phyloP scores from a whole-genome alignment of 2,329 filamentous ascomycete genomes.

The Botrytis aclada region DNA sequence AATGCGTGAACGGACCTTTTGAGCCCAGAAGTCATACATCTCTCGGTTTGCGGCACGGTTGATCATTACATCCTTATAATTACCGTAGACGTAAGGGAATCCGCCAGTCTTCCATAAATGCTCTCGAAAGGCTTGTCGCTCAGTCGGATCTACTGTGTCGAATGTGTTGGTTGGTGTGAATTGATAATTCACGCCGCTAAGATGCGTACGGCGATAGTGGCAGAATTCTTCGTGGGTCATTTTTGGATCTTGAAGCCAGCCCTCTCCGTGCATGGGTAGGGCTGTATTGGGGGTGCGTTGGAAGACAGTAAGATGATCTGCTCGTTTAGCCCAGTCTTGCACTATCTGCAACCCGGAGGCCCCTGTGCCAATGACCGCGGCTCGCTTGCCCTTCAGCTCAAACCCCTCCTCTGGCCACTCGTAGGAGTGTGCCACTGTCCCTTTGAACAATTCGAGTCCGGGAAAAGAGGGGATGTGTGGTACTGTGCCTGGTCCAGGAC shows the following conservation, averaged over 20 bases:
- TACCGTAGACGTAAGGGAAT: background rate
- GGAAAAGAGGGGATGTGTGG: slow-evolving; percentile 52
- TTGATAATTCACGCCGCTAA: background rate
- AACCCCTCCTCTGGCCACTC: slow-evolving; percentile 58
- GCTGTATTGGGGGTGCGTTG: slow-evolving; percentile 60
- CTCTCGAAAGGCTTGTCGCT: background rate
- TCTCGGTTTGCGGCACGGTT: background rate
- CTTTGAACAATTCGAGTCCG: slow-evolving; percentile 46
- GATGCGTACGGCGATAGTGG: background rate
- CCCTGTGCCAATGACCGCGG: slow-evolving; percentile 59
- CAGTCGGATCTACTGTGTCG: background rate
- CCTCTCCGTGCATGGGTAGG: slow-evolving; percentile 39
- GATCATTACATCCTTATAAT: background rate
- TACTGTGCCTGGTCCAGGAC: slow-evolving; percentile 23
- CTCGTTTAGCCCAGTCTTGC: slow-evolving; percentile 52
- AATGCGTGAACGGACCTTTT: background rate
- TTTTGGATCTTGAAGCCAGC: background rate
- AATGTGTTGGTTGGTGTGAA: background rate
- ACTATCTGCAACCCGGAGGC: slow-evolving; percentile 58
- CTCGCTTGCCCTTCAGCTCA: slow-evolving; percentile 50
- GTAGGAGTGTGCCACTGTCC: slow-evolving; percentile 51
- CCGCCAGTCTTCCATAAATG: background rate
- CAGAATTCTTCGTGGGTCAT: background rate
- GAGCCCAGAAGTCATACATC: background rate
- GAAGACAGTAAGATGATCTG: slow-evolving; percentile 50